Base-by-base conservation (phyloP, 306 rosid species). In the Alnus glutinosa region DNA sequence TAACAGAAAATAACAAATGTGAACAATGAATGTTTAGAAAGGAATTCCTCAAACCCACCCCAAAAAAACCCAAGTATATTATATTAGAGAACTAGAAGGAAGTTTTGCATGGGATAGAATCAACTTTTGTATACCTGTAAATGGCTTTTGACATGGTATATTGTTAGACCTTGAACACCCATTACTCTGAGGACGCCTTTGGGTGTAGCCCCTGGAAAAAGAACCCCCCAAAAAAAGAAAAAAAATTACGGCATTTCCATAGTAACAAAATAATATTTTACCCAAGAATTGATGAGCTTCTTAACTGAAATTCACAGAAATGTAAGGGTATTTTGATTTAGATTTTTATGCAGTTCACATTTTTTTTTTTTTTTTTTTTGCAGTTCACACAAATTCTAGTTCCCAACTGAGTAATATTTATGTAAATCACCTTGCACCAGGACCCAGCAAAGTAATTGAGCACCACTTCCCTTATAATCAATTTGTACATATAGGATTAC, bases 181-280 rank as follows among this genome's bases (percentile, higher is more conserved):
- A 95, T 95, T 75, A 91, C 98, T 91, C 97, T 89, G 75, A 95
- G 97, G 69, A 95, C 99, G 37, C 99, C 99, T 85, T 95, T 95
- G 54, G 99, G 99, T 30, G 99, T 95, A 74, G 99, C 99, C 76
- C 97, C 99, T 95, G 82, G 49, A 32, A 73, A 85, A 80, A 73
- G 16, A 50, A 77, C 23, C 2, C 71, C 12, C n/a, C 30, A 75
- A 34, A 75, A 51, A 34, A 63, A 50, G 51, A 7, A 47, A 64
- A 52, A 39, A 75, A 62, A n/a, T 78, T 62, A 55, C 67, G 57
- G 71, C 55, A 77, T 37, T 77, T 71, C 57, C 50, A 51, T n/a
- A 42, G 46, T 11, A 30, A 79, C 62, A 67, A 54, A 71, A 46
- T 68, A 72, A 62, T 75, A 55, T 83, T 72, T 51, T 69, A 46